phyloP scores from a whole-genome alignment of 208 protist genomes.

The Herpetomonas muscarum region DNA sequence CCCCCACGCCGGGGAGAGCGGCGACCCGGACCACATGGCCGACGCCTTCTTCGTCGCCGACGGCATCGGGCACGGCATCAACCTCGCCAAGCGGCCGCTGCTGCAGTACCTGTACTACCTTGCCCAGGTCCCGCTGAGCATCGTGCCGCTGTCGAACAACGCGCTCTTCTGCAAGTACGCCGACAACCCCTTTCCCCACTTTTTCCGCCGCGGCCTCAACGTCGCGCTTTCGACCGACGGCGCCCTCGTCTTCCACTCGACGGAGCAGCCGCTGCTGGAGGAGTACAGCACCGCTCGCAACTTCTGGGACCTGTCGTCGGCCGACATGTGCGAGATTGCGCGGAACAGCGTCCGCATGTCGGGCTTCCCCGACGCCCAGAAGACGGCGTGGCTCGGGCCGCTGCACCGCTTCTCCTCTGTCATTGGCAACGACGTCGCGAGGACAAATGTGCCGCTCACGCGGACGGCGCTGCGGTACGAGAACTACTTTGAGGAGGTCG shows the following conservation, averaged over 20 bases:
- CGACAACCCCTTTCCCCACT: conserved; percentile 93
- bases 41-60: conserved; percentile 84
- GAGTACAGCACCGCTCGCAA: conserved; percentile 88
- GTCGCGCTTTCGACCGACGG: conserved; percentile 96
- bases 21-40: conserved; percentile 84
- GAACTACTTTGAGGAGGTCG: conserved; percentile 84
- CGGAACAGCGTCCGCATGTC: conserved; percentile 69
- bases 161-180: conserved; percentile 95
- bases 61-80: conserved; percentile 97
- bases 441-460: conserved; percentile 94
- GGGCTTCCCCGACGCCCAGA: conserved; percentile 64
- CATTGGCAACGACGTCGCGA: conserved; percentile 83
- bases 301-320: conserved; percentile 76
- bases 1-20: conserved; percentile 96
- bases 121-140: conserved; percentile 94
- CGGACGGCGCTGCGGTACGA: conserved; percentile 93
- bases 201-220: conserved; percentile 94
- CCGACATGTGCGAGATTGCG: conserved; percentile 84
- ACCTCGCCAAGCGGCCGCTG: conserved; percentile 86
- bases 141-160: conserved; percentile 99
- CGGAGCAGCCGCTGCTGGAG: conserved; percentile 88
- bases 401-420: conserved; percentile 60
- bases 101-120: conserved; percentile 99
- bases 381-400: conserved; percentile 66
- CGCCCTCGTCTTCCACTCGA: conserved; percentile 96